Percentiles rank a stretch among this genome's conserved stretches.
These are phyloP conservation scores for Pichia ethanolica DNA, from an alignment of 805 yeast species.

Conservation along the genomic window DNA sequence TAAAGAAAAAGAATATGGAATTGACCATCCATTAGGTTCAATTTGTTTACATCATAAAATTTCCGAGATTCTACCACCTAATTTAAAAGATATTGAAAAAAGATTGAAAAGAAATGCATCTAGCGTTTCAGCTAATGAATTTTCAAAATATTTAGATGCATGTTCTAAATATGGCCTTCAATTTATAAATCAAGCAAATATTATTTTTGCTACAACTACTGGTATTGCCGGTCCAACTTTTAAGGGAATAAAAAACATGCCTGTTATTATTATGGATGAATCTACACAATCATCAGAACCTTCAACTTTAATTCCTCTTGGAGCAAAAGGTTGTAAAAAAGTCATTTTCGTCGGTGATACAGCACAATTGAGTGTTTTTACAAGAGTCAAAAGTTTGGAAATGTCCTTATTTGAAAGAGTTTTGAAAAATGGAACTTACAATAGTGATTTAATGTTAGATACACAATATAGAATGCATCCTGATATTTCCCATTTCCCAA, in stretches of 20 bases:
- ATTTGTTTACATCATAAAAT: conserved; percentile 62
- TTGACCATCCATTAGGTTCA: conserved; percentile 45
- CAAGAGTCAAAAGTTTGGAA: conserved; percentile 59
- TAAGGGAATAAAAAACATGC: conserved; percentile 40
- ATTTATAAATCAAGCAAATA: conserved; percentile 56
- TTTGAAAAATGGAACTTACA: conserved; percentile 51
- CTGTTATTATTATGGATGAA: conserved; percentile 73
- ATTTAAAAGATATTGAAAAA: conserved; percentile 34
- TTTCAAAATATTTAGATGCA: conserved; percentile 41
- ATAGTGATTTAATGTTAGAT: conserved; percentile 59
- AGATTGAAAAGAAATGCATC: conserved; percentile 39
- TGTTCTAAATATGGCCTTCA: conserved; percentile 18
- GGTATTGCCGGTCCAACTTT: conserved; percentile 63
- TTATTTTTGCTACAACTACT: conserved; percentile 65
- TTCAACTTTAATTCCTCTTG: conserved; percentile 59
- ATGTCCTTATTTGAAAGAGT: conserved; percentile 65
- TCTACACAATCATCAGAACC: conserved; percentile 75
- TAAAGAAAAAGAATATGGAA: conserved; percentile 54
- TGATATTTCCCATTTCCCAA: conserved; percentile 76
- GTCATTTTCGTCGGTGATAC: conserved; percentile 75
- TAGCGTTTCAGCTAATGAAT: conserved; percentile 35
- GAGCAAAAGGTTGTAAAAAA: conserved; percentile 58
- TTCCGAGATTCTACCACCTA: conserved; percentile 39
- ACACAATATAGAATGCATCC: conserved; percentile 98
- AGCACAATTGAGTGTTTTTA: conserved; percentile 64